Base-by-base conservation (phyloP, 2,329 filamentous ascomycete species). In the Neonectria hederae region DNA sequence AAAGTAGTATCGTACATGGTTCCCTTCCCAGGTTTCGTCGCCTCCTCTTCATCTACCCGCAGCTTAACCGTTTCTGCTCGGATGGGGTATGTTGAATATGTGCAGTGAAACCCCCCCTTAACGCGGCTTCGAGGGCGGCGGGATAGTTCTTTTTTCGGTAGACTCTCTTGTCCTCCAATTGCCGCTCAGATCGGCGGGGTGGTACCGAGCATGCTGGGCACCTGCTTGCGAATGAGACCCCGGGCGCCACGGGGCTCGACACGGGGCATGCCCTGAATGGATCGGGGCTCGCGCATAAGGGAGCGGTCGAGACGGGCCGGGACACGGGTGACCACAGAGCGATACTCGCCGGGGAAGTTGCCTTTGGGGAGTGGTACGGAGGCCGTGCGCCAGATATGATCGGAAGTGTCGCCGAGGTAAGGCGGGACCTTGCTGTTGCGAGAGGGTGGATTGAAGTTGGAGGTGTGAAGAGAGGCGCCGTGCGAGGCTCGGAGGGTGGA, bases 251-350 rank as follows among this genome's bases (percentile, higher is more conserved):
- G 81, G 60, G 83, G 82, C 63, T 87, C 85, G 19, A 85, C 83
- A 35, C 87, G 82, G 24, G 94, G 94, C n/a, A 94, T 89, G 38
- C 94, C 94, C 77, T 97, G 93, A 42, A 97, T 95, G 66, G 92
- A 89, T 62, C 94, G 87, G 30, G 94, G 94, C 79, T 97, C 94
- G 77, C 93, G 93, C 93, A 98, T 97, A 51, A 97, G 83, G 14
- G 89, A 87, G 4, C 90, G 87, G 73, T 99, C 96, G 10, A 99
- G 85, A 74, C 92, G 94, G 8, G 92, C 89, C 5, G 96, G 96
- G 40, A 92, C 89, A 69, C 89, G 81, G 13, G 88, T 88, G 58
- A 88, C 82, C 14, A 89, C 83, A 32, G 83, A 79, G 63, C 85
- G 83, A 78, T 91, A 91, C 69, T 90, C 87, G 62, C 87, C 87